Conservation (phyloP, 441 rosid species). For the Populus hybrid region DNA sequence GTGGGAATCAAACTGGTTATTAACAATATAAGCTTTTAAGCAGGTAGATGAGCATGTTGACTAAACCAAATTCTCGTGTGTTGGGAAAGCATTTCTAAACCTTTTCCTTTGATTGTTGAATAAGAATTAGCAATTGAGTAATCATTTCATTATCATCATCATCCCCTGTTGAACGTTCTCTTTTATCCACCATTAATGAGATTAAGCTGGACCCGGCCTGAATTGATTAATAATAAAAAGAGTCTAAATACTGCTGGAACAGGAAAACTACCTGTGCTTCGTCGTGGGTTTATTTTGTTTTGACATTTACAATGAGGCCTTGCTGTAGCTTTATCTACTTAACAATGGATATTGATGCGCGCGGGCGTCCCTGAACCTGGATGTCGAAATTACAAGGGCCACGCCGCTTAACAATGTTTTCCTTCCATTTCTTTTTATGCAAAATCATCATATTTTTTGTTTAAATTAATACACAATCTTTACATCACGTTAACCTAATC, state of each 20-base stretch:
- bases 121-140: conserved; percentile 2
- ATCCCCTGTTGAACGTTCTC: background rate
- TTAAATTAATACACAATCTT: too few species aligned
- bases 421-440: too few species aligned
- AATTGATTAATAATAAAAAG: background rate
- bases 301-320: background rate
- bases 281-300: background rate
- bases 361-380: too few species aligned
- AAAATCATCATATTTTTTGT: too few species aligned
- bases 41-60: background rate
- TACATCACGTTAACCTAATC: too few species aligned
- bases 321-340: background rate
- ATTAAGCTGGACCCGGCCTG: background rate
- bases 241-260: background rate
- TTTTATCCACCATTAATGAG: background rate
- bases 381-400: too few species aligned
- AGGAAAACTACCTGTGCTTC: background rate
- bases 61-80: background rate
- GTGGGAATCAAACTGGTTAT: background rate
- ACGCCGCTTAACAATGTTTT: too few species aligned
- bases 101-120: background rate
- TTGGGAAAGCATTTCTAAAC: background rate
- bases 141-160: conserved; percentile 21
- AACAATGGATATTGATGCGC: too few species aligned
- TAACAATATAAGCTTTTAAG: background rate